phyloP scores from a whole-genome alignment of 345 rosid species.

The Eucalyptus tenuipes region DNA sequence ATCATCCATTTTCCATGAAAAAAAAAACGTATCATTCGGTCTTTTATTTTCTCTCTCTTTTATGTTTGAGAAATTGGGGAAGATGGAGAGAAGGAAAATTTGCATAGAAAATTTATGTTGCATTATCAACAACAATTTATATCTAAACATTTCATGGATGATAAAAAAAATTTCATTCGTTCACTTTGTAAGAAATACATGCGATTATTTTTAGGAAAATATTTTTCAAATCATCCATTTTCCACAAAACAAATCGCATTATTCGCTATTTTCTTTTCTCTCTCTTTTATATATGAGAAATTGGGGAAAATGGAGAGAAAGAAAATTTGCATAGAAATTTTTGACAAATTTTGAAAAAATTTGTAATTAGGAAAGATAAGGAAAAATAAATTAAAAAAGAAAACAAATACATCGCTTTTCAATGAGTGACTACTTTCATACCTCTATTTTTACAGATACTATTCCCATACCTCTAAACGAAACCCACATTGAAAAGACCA shows the following conservation, averaged over 20 bases:
- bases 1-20: too few species aligned
- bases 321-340: neutral
- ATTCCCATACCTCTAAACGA: neutral
- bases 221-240: too few species aligned
- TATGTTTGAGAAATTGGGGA: neutral
- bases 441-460: neutral
- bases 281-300: neutral
- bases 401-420: neutral
- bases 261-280: neutral
- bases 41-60: neutral
- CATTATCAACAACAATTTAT: too few species aligned
- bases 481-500: neutral
- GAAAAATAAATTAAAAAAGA: neutral
- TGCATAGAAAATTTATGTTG: neutral
- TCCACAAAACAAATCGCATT: rapidly evolving
- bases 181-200: too few species aligned
- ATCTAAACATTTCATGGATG: rapidly evolving
- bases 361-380: neutral
- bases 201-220: too few species aligned
- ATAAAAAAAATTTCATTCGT: too few species aligned
- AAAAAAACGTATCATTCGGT: neutral
- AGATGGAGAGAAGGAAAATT: neutral
- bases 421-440: neutral
- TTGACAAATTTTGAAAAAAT: neutral
- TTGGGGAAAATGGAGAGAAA: neutral